Evolutionary conservation across 495 filamentous ascomycete genomes (phyloP), one percentile per base, ranked within the genome.

Genomic region (Astrocystis sublimbata): DNA sequence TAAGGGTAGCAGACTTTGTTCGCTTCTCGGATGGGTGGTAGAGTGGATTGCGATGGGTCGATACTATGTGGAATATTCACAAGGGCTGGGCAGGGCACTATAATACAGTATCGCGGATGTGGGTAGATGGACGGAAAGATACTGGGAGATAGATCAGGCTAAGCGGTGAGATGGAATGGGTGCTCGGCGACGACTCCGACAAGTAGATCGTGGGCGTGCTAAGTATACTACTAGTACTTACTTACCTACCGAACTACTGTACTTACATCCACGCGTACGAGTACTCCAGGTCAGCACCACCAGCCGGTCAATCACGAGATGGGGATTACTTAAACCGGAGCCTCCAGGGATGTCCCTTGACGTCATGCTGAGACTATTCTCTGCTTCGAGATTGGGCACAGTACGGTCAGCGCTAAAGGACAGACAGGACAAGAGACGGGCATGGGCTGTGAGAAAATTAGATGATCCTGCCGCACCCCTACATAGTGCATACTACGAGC

Each of bases 381-480:
- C 24, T 12, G 6, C 35, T 26, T 42, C 38, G 28, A 57, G 54
- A 43, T 57, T 57, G 33, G 26, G n/a, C n/a, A 57, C 26, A 28
- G 35, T 23, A 57, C 35, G 54, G 40, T 15, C 6, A 30, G 17
- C 41, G n/a, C 15, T 43, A 12, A 17, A 12, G 30, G 40, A 40
- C 54, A 40, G 54, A 40, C 43, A n/a, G 54, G 54, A 57, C 54
- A 40, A 57, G 45, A 57, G 28, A 42, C 28, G 51, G 52, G 23
- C 24, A 56, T 56, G 52, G 52, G 52, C n/a, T 10, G 19, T 13
- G 12, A 15, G 7, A 17, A 26, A 10, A n/a, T n/a, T n/a, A n/a
- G n/a, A n/a, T n/a, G n/a, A n/a, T n/a, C n/a, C n/a, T n/a, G n/a
- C n/a, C n/a, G n/a, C n/a, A n/a, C n/a, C n/a, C n/a, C n/a, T n/a